A percentile compares a stretch with the other conserved stretches of the same genome.
These are phyloP conservation scores for Letharia lupina DNA, from an alignment of 495 filamentous ascomycete genomes.

Conservation along the genomic window DNA sequence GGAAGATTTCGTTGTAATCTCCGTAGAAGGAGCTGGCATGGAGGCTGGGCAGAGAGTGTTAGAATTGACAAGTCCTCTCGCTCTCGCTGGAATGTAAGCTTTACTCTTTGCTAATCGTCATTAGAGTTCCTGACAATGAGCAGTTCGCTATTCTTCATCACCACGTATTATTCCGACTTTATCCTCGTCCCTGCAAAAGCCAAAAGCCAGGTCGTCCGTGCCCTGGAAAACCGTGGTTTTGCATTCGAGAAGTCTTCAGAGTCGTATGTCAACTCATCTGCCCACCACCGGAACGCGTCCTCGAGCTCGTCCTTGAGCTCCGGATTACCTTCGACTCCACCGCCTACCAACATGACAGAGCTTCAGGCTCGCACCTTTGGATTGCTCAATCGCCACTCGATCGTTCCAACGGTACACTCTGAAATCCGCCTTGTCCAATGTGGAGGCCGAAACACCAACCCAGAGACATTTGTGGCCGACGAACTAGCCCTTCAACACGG, in stretches of 20 bases:
- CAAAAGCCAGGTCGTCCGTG: slow-evolving; percentile 61
- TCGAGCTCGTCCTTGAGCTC: slow-evolving; percentile 37
- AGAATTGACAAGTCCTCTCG: slow-evolving; percentile 83
- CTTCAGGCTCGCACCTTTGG: slow-evolving; percentile 77
- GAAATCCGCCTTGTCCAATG: slow-evolving; percentile 73
- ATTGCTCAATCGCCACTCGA: slow-evolving; percentile 60
- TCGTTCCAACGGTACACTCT: slow-evolving; percentile 62
- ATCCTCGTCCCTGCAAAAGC: slow-evolving; percentile 78
- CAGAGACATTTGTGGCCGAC: slow-evolving; percentile 28
- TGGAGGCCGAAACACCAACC: slow-evolving; percentile 54
- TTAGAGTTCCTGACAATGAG: slow-evolving; percentile 10
- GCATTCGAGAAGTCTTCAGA: slow-evolving; percentile 67
- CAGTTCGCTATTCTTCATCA: slow-evolving; percentile 94
- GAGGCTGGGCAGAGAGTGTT: slow-evolving; percentile 91
- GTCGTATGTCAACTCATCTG: slow-evolving; percentile 51
- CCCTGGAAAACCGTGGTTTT: slow-evolving; percentile 74
- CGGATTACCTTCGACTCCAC: slow-evolving; percentile 59
- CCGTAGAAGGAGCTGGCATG: slow-evolving; percentile 77
- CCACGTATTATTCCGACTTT: slow-evolving; percentile 96
- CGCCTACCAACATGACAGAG: slow-evolving; percentile 66
- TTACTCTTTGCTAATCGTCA: background rate
- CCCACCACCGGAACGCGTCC: slow-evolving; percentile 41
- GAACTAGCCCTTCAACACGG: slow-evolving; percentile 57
- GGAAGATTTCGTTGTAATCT: slow-evolving; percentile 80
- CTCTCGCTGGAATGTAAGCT: slow-evolving; percentile 77